Evolutionary conservation across 768 basidiomycete genomes (phyloP).

Genomic region (Boletellus sp.): DNA sequence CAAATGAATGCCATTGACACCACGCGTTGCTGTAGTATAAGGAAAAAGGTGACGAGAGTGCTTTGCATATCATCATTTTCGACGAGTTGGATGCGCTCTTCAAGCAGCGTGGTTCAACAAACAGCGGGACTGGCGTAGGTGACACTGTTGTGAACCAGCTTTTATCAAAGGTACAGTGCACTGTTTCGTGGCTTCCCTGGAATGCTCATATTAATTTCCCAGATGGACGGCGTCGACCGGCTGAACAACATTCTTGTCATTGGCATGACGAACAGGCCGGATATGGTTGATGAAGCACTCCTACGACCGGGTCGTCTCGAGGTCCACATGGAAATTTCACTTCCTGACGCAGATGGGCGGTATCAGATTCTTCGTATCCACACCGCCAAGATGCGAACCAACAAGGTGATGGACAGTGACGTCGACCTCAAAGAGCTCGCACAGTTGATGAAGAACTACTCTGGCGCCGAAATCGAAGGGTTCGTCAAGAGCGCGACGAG

Average conservation of each 20-base stretch:
- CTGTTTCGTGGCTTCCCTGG: neutral
- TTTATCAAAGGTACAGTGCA: conserved; percentile 75
- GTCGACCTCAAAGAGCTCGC: conserved; percentile 86
- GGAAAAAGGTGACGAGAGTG: conserved; percentile 95
- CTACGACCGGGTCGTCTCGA: conserved; percentile 97
- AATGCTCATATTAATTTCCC: conserved; percentile 9
- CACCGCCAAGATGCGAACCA: conserved; percentile 89
- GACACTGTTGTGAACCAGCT: conserved; percentile 99
- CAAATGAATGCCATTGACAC: conserved; percentile 2
- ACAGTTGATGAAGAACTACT: conserved; percentile 89
- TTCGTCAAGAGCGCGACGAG: conserved; percentile 97
- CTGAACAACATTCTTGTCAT: conserved; percentile 99
- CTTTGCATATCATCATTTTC: conserved; percentile 98
- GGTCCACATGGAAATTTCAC: conserved; percentile 98
- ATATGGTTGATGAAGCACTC: conserved; percentile 99
- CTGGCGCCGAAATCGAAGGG: conserved; percentile 93
- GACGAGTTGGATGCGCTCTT: conserved; percentile 98
- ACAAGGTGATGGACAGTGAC: conserved; percentile 83
- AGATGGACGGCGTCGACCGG: conserved; percentile 99
- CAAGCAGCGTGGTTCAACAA: conserved; percentile 95
- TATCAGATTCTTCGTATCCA: conserved; percentile 94
- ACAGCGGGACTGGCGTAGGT: conserved; percentile 93
- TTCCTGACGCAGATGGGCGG: conserved; percentile 92
- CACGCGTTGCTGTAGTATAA: conserved; percentile 65
- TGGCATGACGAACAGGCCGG: conserved; percentile 97